Percentiles rank a stretch among this genome's conserved stretches.
phyloP scores from a whole-genome alignment of 73 alveolate species.

The Tetrahymena malaccensis region DNA sequence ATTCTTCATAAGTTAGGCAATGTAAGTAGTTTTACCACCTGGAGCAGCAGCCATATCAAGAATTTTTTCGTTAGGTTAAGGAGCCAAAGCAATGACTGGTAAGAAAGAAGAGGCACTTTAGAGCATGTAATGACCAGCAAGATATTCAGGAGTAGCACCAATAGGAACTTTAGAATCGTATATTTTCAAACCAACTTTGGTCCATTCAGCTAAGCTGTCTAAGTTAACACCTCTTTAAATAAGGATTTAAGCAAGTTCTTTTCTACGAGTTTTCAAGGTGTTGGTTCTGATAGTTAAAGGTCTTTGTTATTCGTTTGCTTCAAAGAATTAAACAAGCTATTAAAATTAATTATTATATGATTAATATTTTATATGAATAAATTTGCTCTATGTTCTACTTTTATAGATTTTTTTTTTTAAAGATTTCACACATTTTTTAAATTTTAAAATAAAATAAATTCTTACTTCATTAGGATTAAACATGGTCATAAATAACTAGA shows the following conservation, averaged over 20 bases:
- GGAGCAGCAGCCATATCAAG: conserved; percentile 99
- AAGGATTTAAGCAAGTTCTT: conserved; percentile 87
- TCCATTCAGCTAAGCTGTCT: conserved; percentile 97
- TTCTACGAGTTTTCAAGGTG: conserved; percentile 93
- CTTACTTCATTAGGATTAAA: neutral
- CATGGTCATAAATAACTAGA: neutral
- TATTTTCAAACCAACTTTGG: conserved; percentile 96
- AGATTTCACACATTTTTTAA: neutral
- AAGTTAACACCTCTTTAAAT: conserved; percentile 95
- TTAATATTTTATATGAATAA: conserved; percentile 51
- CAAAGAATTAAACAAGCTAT: conserved; percentile 82
- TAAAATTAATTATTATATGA: conserved; percentile 53
- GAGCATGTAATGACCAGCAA: conserved; percentile 88
- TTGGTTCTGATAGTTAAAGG: conserved; percentile 95
- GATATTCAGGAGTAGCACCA: conserved; percentile 98
- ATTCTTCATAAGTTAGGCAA: conserved; percentile 97
- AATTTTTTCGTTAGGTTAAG: conserved; percentile 92
- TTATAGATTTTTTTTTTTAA: neutral
- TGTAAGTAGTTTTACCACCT: conserved; percentile 97
- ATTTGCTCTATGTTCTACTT: conserved; percentile 25
- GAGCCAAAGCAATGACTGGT: conserved; percentile 97
- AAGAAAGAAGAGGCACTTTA: conserved; percentile 95
- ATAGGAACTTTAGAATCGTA: conserved; percentile 96
- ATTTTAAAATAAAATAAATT: neutral
- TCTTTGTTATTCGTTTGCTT: conserved; percentile 91